phyloP scores from a whole-genome alignment of 371 early-diverging fungal species.

The Paramicrosporidium saccamoebae region DNA sequence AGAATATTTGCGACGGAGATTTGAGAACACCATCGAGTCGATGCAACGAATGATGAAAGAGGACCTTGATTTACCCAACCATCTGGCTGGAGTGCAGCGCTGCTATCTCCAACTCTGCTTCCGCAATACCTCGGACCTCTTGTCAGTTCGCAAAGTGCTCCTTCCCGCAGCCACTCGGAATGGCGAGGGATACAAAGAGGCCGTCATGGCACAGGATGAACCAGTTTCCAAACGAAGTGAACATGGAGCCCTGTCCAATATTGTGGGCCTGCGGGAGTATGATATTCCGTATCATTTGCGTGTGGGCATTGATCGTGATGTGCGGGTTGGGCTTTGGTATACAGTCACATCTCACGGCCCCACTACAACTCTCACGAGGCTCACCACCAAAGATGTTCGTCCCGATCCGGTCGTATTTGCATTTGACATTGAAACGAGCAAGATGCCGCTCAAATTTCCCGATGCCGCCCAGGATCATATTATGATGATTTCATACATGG shows the following conservation, averaged over 20 bases:
- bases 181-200: no score
- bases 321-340: slow-evolving; percentile 92
- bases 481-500: slow-evolving; percentile 99
- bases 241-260: slow-evolving; percentile 10
- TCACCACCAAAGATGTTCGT: no score
- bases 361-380: not conserved
- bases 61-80: slow-evolving; percentile 45
- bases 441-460: slow-evolving; percentile 93
- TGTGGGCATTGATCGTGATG: slow-evolving; percentile 65
- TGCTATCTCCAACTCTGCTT: slow-evolving; percentile 39
- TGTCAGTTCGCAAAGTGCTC: slow-evolving; percentile 29
- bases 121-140: slow-evolving; percentile 37
- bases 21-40: slow-evolving; percentile 19
- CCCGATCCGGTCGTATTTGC: slow-evolving; percentile 85
- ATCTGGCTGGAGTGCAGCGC: slow-evolving; percentile 36
- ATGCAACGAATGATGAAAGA: slow-evolving; percentile 30
- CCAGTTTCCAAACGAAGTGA: slow-evolving; percentile 6
- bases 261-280: slow-evolving; percentile 67
- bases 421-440: slow-evolving; percentile 97
- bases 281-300: slow-evolving; percentile 77
- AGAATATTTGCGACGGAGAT: slow-evolving; percentile 38
- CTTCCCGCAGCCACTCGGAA: no score
- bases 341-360: slow-evolving; percentile 14
- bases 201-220: slow-evolving; percentile 3
- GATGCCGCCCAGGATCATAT: slow-evolving; percentile 67